phyloP scores from a whole-genome alignment of 306 rosid species.

The Trifolium subterraneum region DNA sequence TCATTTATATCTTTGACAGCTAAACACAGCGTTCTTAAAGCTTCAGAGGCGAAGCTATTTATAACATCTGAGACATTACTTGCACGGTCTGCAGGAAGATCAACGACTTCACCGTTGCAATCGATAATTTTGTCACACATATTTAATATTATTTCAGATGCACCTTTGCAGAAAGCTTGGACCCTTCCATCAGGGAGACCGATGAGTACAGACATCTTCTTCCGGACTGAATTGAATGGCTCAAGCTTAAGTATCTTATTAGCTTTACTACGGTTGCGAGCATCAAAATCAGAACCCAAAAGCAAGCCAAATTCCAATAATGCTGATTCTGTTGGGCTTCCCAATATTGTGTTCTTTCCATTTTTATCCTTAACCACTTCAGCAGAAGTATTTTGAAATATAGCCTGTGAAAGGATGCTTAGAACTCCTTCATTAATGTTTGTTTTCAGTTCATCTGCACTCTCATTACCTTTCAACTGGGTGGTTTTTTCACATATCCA shows the following conservation, averaged over 20 bases:
- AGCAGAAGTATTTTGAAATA: conserved; percentile 82
- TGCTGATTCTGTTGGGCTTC: conserved; percentile 95
- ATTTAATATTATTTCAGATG: conserved; percentile 81
- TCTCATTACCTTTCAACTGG: conserved; percentile 57
- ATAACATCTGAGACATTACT: conserved; percentile 57
- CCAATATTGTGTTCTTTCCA: conserved; percentile 69
- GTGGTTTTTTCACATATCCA: conserved; percentile 67
- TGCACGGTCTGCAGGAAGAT: conserved; percentile 58
- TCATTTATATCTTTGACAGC: conserved; percentile 69
- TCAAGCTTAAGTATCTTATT: conserved; percentile 73
- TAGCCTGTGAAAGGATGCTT: conserved; percentile 66
- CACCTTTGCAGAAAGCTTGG: conserved; percentile 93
- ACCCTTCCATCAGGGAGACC: conserved; percentile 65
- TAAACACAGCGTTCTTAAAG: conserved; percentile 93
- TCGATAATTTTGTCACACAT: conserved; percentile 74
- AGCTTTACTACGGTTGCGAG: conserved; percentile 51
- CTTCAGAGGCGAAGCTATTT: conserved; percentile 79
- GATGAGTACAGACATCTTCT: conserved; percentile 93
- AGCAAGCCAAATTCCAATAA: conserved; percentile 75
- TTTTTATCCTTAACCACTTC: conserved; percentile 72
- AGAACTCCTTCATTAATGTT: conserved; percentile 58
- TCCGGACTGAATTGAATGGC: conserved; percentile 89
- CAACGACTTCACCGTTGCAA: conserved; percentile 61
- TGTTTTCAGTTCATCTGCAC: conserved; percentile 52
- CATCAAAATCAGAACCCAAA: conserved; percentile 72